Evolutionary conservation across 1,284 basidiomycete genomes (phyloP).

Genomic region (Boletus smithii): DNA sequence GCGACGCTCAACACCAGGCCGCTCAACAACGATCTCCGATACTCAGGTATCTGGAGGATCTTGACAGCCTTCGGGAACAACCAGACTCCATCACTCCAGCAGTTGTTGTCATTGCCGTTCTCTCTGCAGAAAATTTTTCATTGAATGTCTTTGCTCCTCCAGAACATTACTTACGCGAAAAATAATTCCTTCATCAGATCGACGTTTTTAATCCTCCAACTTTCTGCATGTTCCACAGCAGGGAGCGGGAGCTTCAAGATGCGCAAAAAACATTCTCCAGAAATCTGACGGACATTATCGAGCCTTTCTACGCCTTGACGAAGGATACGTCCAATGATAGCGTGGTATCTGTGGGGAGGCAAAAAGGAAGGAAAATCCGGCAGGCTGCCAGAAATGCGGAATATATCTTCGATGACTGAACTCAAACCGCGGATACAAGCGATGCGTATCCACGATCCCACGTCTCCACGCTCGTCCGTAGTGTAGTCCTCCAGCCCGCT

Average conservation of each 20-base stretch:
- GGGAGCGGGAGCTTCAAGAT: slow-evolving; percentile 49
- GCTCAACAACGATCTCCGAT: slow-evolving; percentile 60
- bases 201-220: slow-evolving; percentile 51
- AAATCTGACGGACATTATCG: slow-evolving; percentile 82
- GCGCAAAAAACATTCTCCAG: slow-evolving; percentile 60
- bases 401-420: slow-evolving; percentile 45
- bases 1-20: slow-evolving; percentile 78
- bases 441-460: slow-evolving; percentile 95
- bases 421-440: slow-evolving; percentile 65
- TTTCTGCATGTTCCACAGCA: slow-evolving; percentile 36
- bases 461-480: slow-evolving; percentile 92
- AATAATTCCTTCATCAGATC: slow-evolving; percentile 52
- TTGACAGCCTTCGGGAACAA: slow-evolving; percentile 70
- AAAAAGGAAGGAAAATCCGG: slow-evolving; percentile 53
- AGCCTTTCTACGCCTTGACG: slow-evolving; percentile 91
- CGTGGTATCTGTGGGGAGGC: slow-evolving; percentile 54
- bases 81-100: slow-evolving; percentile 70
- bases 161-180: slow-evolving; percentile 42
- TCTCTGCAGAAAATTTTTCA: slow-evolving; percentile 17
- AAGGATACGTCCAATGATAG: slow-evolving; percentile 64
- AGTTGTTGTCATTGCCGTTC: slow-evolving; percentile 38
- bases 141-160: neutral
- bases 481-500: slow-evolving; percentile 85
- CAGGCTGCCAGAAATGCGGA: slow-evolving; percentile 41
- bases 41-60: slow-evolving; percentile 61